A percentile compares a stretch with the other conserved stretches of the same genome.
Conservation (phyloP, 176 grass and related monocot species). For the Carex littledalei region DNA sequence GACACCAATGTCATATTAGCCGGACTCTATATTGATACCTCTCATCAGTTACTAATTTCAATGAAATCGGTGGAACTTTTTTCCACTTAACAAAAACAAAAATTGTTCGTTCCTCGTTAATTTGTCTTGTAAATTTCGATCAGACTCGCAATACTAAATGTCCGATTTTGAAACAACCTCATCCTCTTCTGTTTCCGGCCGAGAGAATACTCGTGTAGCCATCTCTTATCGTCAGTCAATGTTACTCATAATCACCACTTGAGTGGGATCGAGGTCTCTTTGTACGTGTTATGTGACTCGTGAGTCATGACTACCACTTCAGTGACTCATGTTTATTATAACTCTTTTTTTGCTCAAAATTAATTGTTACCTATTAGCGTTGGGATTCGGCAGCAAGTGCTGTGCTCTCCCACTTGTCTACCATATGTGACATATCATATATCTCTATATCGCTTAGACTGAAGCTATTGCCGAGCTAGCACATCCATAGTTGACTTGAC, state of each 20-base stretch:
- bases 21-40: no score
- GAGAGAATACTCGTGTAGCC: no score
- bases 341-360: neutral
- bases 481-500: conserved; percentile 4
- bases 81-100: no score
- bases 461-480: neutral
- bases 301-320: neutral
- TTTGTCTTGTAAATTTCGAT: no score
- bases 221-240: no score
- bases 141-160: no score
- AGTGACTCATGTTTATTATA: neutral
- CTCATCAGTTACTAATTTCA: no score
- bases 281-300: neutral
- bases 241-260: neutral
- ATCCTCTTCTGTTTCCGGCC: no score
- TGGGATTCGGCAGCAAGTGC: neutral
- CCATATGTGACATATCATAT: neutral
- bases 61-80: no score
- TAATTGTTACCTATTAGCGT: neutral
- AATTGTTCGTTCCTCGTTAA: no score
- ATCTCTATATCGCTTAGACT: neutral
- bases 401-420: neutral
- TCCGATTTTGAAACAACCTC: no score
- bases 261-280: neutral
- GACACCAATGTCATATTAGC: no score